Evolutionary conservation across 2,329 filamentous ascomycete species (phyloP).

Genomic region (Colletotrichum tamarilloi): DNA sequence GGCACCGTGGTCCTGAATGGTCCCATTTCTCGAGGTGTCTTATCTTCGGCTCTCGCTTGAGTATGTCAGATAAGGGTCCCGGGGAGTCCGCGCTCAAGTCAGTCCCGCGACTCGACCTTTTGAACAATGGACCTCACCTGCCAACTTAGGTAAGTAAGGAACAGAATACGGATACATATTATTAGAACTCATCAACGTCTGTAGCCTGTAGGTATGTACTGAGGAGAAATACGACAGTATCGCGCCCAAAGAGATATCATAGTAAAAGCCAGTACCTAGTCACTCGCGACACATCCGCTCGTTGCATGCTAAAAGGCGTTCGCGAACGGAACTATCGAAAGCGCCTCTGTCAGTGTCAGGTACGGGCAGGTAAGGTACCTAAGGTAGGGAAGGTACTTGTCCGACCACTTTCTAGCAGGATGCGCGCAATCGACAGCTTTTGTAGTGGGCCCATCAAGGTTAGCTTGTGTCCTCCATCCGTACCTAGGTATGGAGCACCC

Average conservation of each 20-base stretch:
- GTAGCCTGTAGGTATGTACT: too few species aligned
- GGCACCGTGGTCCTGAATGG: background rate
- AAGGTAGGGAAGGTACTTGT: background rate
- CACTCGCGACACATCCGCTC: background rate
- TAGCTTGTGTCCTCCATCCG: background rate
- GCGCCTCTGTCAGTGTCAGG: background rate
- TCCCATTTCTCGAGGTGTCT: background rate
- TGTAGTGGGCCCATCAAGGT: conserved; percentile 4
- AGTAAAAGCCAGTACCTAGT: background rate
- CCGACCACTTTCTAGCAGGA: background rate
- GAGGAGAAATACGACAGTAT: background rate
- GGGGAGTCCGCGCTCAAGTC: background rate
- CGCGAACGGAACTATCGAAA: background rate
- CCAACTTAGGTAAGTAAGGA: too few species aligned
- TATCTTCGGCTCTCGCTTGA: conserved; percentile 4
- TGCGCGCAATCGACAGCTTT: background rate
- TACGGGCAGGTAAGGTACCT: background rate
- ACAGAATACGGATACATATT: too few species aligned
- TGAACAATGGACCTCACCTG: background rate
- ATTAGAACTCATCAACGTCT: too few species aligned
- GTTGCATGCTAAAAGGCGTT: too few species aligned
- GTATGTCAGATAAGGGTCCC: background rate
- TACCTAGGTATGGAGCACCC: too few species aligned
- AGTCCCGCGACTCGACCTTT: background rate
- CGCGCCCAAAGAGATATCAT: too few species aligned